Percentiles rank a stretch among this genome's conserved stretches.
These are phyloP conservation scores for Panaeolus papilionaceus DNA, from an alignment of 768 basidiomycete species.

Conservation along the genomic window DNA sequence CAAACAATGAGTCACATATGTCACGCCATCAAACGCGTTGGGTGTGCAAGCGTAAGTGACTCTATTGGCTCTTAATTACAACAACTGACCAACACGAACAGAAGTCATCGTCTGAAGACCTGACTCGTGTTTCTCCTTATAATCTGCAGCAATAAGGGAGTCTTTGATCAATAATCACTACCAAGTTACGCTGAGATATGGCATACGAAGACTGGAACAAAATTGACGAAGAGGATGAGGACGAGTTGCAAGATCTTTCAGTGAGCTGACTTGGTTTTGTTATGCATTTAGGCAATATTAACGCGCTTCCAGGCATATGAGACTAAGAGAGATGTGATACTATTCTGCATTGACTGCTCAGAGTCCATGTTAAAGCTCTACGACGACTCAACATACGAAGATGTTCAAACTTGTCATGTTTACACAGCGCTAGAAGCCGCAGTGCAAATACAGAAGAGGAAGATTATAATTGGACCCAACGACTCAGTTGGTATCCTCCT, in stretches of 20 bases:
- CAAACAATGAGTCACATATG: background rate
- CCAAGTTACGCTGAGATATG: constrained; percentile 40
- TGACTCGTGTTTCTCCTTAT: background rate
- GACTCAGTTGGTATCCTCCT: constrained; percentile 91
- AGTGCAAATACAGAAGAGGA: constrained; percentile 87
- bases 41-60: background rate
- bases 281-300: background rate
- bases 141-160: background rate
- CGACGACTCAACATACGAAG: constrained; percentile 70
- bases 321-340: constrained; percentile 81
- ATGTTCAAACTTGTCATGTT: constrained; percentile 75
- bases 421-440: constrained; percentile 83
- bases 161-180: background rate
- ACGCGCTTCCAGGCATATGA: constrained; percentile 59
- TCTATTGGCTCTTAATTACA: background rate
- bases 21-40: constrained; percentile 10
- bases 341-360: constrained; percentile 97
- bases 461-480: constrained; percentile 87
- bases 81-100: background rate
- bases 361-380: constrained; percentile 82
- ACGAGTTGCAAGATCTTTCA: constrained; percentile 76
- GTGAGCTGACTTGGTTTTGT: constrained; percentile 40
- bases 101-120: background rate
- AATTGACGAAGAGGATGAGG: constrained; percentile 82
- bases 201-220: constrained; percentile 83